phyloP scores from a whole-genome alignment of 148 eudicot species.

The Fagopyrum tataricum region DNA sequence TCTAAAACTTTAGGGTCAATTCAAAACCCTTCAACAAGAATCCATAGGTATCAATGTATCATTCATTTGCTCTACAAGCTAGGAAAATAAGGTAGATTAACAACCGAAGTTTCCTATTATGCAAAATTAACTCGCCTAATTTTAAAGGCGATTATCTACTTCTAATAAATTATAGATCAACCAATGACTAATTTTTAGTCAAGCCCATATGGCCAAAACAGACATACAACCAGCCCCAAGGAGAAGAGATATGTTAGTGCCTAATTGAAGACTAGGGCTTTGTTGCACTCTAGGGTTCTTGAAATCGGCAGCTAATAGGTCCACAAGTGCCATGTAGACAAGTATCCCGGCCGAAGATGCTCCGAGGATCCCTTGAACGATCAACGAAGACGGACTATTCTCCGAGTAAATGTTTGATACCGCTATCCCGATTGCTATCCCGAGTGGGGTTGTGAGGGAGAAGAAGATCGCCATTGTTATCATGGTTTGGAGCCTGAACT shows the following conservation, averaged over 20 bases:
- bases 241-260: not conserved
- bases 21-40: too few relatives aligned
- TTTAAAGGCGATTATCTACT: too few relatives aligned
- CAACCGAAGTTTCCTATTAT: too few relatives aligned
- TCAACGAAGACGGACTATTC: constrained; percentile 27
- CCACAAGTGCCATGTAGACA: constrained; percentile 35
- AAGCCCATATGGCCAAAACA: constrained; percentile 5
- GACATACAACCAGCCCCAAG: not conserved
- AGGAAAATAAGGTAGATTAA: not conserved
- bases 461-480: constrained; percentile 30
- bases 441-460: constrained; percentile 31
- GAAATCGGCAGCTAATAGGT: constrained; percentile 30
- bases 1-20: too few relatives aligned
- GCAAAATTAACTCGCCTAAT: not conserved
- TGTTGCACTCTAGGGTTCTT: constrained; percentile 25
- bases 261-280: constrained; percentile 23
- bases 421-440: constrained; percentile 22
- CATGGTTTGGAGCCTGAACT: constrained; percentile 20
- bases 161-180: not conserved
- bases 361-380: constrained; percentile 24
- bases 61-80: too few relatives aligned
- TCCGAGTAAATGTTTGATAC: constrained; percentile 24
- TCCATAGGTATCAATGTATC: too few relatives aligned
- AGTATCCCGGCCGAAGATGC: constrained; percentile 28
- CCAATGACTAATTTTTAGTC: not conserved